Conservation (phyloP, 2,329 filamentous ascomycete species). For the Mycocentrospora acerina region DNA sequence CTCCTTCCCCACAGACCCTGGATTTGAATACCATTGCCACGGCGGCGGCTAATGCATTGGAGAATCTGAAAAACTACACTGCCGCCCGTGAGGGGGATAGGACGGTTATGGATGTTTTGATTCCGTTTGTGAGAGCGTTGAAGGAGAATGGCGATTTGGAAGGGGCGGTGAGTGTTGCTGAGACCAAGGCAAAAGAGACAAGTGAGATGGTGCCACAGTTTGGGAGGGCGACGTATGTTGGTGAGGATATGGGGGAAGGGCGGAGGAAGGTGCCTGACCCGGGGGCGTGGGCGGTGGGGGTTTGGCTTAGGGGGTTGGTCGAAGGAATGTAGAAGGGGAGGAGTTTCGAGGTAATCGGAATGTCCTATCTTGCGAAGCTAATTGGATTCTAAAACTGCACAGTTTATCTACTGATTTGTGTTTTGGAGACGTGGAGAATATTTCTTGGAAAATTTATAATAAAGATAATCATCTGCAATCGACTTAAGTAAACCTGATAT, state of each 20-base stretch:
- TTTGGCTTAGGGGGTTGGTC: constrained; percentile 70
- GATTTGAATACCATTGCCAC: constrained; percentile 39
- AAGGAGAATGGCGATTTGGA: constrained; percentile 63
- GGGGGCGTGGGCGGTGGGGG: constrained; percentile 72
- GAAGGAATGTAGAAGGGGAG: constrained; percentile 18
- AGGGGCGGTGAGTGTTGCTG: constrained; percentile 72
- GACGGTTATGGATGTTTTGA: constrained; percentile 85
- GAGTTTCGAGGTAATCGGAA: neutral
- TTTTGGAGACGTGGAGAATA: no score
- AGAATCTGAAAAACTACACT: constrained; percentile 67
- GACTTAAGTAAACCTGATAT: no score
- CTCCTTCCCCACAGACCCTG: constrained; percentile 30
- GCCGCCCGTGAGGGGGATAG: constrained; percentile 84
- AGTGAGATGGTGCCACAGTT: constrained; percentile 89
- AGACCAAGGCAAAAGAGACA: constrained; percentile 74
- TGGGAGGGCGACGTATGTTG: constrained; percentile 80
- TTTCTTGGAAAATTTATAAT: no score
- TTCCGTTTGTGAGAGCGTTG: constrained; percentile 79
- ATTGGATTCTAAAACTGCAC: no score
- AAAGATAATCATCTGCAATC: no score
- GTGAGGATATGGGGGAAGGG: constrained; percentile 63
- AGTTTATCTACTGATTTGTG: no score
- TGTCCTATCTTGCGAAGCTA: no score
- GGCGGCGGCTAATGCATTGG: constrained; percentile 47
- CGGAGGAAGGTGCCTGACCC: constrained; percentile 60